Evolutionary conservation across 176 grass and related monocot genomes (phyloP), one percentile per base, ranked within the genome.

Genomic region (Zoysia japonica): DNA sequence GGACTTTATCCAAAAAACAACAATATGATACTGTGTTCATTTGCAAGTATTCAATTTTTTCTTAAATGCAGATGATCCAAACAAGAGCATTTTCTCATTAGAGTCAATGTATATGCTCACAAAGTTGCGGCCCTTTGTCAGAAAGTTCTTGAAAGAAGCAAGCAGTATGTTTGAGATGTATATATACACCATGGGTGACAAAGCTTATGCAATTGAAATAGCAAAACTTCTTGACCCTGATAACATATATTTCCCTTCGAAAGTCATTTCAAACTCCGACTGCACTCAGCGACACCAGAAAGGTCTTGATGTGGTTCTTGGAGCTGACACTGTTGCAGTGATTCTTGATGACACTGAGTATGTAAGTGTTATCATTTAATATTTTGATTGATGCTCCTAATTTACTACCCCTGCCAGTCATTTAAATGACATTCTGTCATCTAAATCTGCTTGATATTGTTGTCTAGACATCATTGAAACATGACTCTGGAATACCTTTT

Each of bases 181-280:
- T 74, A 89, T 98, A 78, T 98, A 98, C 61, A 94, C 92, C 71
- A 98, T 98, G 95, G 95, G 89, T 49, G 92, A 93, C 67, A 87
- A 89, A 74, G 59, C 89, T 45, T 98, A 98, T 85, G 95, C 95
- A 71, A 76, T 90, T 66, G 90, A 98, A 82, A 94, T 98, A 78
- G 95, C 82, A 9, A 98, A 98, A 75, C 83, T 98, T 78, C 89
- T 94, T 60, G 95, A 98, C 79, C 95, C 95, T 81, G 76, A 20
- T 60, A 87, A 92, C 76, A 76, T 89, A 37, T 98, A 98, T 80
- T 98, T 98, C 73, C 28, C 72, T 73, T 92, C 86, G 14, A 98
- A 98, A 76, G 90, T 98, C 36, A 94, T 98, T 70, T 92, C 87
- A 39, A 93, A 98, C 79, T 84, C 88, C 8, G 95, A 94, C 72